Percentiles rank a stretch among this genome's conserved stretches.
Conservation (phyloP, 176 grass and related monocot genomes). For the Paspalum notatum region DNA sequence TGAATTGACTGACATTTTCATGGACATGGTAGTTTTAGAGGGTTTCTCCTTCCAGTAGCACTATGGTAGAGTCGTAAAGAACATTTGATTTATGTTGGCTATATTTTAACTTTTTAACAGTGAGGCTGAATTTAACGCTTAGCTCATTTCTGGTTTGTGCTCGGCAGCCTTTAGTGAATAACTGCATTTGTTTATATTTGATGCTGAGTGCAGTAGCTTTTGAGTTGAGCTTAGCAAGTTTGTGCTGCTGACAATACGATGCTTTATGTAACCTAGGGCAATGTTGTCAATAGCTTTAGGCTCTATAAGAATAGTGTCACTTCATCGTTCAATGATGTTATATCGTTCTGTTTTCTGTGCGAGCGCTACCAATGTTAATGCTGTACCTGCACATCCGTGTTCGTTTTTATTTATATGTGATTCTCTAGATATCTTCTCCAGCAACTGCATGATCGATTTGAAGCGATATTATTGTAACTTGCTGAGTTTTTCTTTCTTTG, state of each 20-base stretch:
- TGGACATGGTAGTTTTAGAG: not conserved
- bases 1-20: not conserved
- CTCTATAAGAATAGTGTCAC: not conserved
- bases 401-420: not conserved
- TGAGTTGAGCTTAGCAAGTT: not conserved
- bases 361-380: not conserved
- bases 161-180: not conserved
- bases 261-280: not conserved
- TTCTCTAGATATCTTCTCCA: slow-evolving; percentile 1
- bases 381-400: not conserved
- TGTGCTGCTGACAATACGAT: not conserved
- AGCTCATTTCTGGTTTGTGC: not conserved
- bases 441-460: not conserved
- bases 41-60: not conserved
- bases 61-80: not conserved
- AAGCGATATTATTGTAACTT: not conserved
- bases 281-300: not conserved
- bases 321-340: slow-evolving; percentile 7
- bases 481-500: not conserved
- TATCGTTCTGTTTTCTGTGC: slow-evolving; percentile 8
- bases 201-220: slow-evolving; percentile 5
- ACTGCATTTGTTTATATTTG: slow-evolving; percentile 14
- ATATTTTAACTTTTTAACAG: not conserved
- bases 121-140: not conserved
- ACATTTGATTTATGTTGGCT: not conserved